These are phyloP conservation scores for Pichia deserticola DNA, from an alignment of 805 yeast genomes.

Conservation along the genomic window DNA sequence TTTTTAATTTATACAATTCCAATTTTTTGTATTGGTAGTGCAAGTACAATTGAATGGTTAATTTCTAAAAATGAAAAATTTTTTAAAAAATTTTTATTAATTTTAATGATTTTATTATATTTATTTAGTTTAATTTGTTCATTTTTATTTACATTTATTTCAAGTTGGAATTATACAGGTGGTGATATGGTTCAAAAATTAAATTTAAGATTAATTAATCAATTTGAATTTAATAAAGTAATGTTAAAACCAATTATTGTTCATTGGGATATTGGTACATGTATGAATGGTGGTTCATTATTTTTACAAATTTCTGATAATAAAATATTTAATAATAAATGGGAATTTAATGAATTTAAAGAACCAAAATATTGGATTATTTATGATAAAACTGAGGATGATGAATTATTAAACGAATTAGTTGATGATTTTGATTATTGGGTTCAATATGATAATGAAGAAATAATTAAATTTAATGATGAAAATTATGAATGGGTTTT, in stretches of 20 bases:
- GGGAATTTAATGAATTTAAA: neutral
- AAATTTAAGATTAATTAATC: slow-evolving; percentile 28
- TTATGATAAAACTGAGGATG: slow-evolving; percentile 77
- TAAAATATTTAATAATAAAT: neutral
- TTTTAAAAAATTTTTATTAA: slow-evolving; percentile 12
- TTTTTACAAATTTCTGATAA: slow-evolving; percentile 55
- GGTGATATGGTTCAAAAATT: slow-evolving; percentile 60
- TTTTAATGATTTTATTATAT: slow-evolving; percentile 27
- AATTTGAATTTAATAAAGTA: neutral
- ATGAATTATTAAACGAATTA: slow-evolving; percentile 23
- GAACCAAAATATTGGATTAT: slow-evolving; percentile 19
- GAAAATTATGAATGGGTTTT: slow-evolving; percentile 36
- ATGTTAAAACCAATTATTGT: slow-evolving; percentile 30
- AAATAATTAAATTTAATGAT: slow-evolving; percentile 20
- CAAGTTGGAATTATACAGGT: slow-evolving; percentile 83
- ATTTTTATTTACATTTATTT: slow-evolving; percentile 47
- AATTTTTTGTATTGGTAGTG: slow-evolving; percentile 35
- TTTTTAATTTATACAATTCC: slow-evolving; percentile 77
- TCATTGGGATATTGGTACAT: slow-evolving; percentile 72
- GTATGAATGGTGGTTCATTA: slow-evolving; percentile 80
- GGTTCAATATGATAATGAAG: slow-evolving; percentile 33
- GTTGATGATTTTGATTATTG: slow-evolving; percentile 38
- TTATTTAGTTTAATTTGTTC: slow-evolving; percentile 33
- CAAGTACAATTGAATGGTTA: slow-evolving; percentile 6
- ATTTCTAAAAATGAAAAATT: neutral